phyloP scores from a whole-genome alignment of 148 eudicot species.

The Persicaria maculosa region DNA sequence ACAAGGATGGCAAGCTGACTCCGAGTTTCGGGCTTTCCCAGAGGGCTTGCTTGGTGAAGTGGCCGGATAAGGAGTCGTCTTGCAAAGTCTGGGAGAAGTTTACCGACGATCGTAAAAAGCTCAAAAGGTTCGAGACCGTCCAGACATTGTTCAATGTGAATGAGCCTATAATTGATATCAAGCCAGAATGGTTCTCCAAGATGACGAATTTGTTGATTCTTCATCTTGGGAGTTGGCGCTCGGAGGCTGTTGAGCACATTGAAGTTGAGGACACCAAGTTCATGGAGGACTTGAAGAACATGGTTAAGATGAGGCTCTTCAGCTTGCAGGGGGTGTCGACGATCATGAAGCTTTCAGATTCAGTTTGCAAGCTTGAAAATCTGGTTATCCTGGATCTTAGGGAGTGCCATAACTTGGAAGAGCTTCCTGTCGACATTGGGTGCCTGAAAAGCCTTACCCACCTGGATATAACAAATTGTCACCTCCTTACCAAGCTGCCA shows the following conservation, averaged over 20 bases:
- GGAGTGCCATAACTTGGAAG: slow-evolving; percentile 42
- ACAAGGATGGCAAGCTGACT: neutral
- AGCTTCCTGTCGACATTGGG: slow-evolving; percentile 29
- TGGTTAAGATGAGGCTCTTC: slow-evolving; percentile 25
- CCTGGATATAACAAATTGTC: slow-evolving; percentile 50
- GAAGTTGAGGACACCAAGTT: slow-evolving; percentile 30
- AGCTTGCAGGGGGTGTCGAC: slow-evolving; percentile 50
- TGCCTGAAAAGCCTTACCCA: slow-evolving; percentile 33
- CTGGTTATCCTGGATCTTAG: slow-evolving; percentile 36
- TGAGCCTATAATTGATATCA: slow-evolving; percentile 22
- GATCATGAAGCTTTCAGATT: slow-evolving; percentile 24
- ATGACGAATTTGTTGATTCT: slow-evolving; percentile 34
- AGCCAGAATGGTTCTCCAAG: slow-evolving; percentile 23
- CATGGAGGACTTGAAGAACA: slow-evolving; percentile 21
- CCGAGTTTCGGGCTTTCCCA: neutral
- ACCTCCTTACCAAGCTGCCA: slow-evolving; percentile 37
- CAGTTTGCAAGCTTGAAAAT: slow-evolving; percentile 25
- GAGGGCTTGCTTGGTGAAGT: slow-evolving; percentile 3
- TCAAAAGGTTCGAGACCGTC: neutral
- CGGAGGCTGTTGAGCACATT: slow-evolving; percentile 23
- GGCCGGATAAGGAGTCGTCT: neutral
- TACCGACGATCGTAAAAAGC: neutral
- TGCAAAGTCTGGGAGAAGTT: no score
- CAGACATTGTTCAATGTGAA: slow-evolving; percentile 28
- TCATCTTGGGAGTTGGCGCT: slow-evolving; percentile 47